phyloP scores from a whole-genome alignment of 495 filamentous ascomycete genomes.

The Copromyces sp. region DNA sequence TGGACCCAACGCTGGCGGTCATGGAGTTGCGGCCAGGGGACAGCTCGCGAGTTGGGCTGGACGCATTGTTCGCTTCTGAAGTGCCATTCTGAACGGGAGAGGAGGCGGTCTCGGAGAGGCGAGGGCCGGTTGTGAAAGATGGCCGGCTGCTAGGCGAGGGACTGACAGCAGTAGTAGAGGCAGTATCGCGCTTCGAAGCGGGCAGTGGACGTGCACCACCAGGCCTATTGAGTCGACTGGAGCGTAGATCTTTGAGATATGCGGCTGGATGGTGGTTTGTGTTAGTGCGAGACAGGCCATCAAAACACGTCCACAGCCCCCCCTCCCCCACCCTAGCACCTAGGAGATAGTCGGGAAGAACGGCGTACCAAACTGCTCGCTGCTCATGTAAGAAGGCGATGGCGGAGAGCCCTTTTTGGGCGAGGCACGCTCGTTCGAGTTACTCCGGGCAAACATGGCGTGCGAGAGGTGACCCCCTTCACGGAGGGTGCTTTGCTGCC shows the following conservation, averaged over 20 bases:
- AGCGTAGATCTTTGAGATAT: slow-evolving; percentile 72
- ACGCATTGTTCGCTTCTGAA: slow-evolving; percentile 16
- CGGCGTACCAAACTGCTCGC: slow-evolving; percentile 72
- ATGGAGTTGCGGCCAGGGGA: slow-evolving; percentile 13
- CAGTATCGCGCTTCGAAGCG: slow-evolving; percentile 23
- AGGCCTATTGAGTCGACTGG: slow-evolving; percentile 65
- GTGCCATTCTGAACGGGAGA: slow-evolving; percentile 22
- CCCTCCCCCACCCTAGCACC: background rate
- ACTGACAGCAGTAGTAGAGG: slow-evolving; percentile 7
- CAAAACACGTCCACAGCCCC: background rate
- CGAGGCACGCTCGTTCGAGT: slow-evolving; percentile 24
- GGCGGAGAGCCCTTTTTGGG: slow-evolving; percentile 58
- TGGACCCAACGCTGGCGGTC: slow-evolving; percentile 31
- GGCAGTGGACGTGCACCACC: slow-evolving; percentile 74
- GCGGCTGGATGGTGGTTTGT: slow-evolving; percentile 38
- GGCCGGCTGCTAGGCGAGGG: slow-evolving; percentile 18
- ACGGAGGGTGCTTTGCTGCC: background rate
- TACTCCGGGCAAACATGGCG: slow-evolving; percentile 24
- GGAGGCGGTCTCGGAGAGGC: slow-evolving; percentile 32
- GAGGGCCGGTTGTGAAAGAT: slow-evolving; percentile 24
- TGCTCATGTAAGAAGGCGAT: slow-evolving; percentile 72
- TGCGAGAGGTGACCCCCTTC: background rate
- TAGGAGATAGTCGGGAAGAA: background rate
- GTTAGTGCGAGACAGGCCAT: slow-evolving; percentile 15
- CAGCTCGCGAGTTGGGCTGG: background rate